A percentile compares a stretch with the other conserved stretches of the same genome.
Evolutionary conservation across 2,329 filamentous ascomycete genomes (phyloP).

Genomic region (Ascocoryne sarcoides): DNA sequence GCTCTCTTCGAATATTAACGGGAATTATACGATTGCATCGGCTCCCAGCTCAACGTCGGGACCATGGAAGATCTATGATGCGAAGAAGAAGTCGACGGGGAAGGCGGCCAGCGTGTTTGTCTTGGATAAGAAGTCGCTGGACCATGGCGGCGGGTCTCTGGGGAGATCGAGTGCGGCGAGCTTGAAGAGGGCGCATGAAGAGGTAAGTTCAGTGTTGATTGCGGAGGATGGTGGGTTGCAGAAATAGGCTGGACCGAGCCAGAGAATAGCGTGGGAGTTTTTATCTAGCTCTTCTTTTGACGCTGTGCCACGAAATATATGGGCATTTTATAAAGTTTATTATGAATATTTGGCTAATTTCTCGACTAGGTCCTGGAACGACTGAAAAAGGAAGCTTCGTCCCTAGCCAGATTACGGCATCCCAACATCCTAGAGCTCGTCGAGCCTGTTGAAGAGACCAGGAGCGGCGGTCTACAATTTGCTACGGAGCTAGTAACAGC

Average conservation of each 20-base stretch:
- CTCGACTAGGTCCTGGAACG: constrained; percentile 60
- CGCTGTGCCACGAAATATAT: too few species aligned
- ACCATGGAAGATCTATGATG: constrained; percentile 96
- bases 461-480: constrained; percentile 87
- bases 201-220: constrained; percentile 36
- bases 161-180: constrained; percentile 55
- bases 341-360: too few species aligned
- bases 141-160: constrained; percentile 55
- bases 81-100: constrained; percentile 90
- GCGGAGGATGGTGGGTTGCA: too few species aligned
- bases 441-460: constrained; percentile 90
- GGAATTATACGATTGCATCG: constrained; percentile 78
- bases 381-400: constrained; percentile 84
- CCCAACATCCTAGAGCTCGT: constrained; percentile 87
- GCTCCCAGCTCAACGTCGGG: constrained; percentile 73
- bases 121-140: constrained; percentile 82
- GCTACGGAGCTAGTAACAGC: constrained; percentile 87
- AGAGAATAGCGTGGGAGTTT: too few species aligned
- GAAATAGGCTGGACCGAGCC: too few species aligned
- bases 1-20: constrained; percentile 83
- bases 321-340: too few species aligned
- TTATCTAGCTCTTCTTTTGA: too few species aligned
- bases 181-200: constrained; percentile 74
- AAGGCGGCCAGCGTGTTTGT: constrained; percentile 88
- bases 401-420: constrained; percentile 78